These are phyloP conservation scores for Auricularia heimuer DNA, from an alignment of 768 basidiomycete species.

Conservation along the genomic window DNA sequence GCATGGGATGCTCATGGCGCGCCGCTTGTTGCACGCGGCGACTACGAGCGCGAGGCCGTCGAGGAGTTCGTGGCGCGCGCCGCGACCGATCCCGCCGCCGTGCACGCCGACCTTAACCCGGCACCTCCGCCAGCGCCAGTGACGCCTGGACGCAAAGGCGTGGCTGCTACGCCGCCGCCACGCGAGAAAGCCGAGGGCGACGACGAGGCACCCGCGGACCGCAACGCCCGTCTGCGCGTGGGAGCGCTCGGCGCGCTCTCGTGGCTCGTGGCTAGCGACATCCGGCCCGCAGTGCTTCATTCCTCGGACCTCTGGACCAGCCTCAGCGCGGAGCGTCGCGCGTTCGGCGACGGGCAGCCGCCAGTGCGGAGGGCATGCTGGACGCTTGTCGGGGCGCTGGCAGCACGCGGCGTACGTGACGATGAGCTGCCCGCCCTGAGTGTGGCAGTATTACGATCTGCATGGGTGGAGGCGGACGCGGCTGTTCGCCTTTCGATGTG, in stretches of 20 bases:
- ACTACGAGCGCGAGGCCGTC: conserved; percentile 26
- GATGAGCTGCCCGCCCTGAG: conserved; percentile 7
- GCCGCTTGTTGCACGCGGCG: conserved; percentile 23
- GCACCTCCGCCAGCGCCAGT: conserved; percentile 15
- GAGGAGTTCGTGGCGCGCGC: conserved; percentile 43
- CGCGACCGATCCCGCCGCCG: conserved; percentile 48
- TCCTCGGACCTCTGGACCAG: neutral
- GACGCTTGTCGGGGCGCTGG: conserved; percentile 38
- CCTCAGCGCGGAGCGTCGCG: conserved; percentile 14
- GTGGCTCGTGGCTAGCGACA: conserved; percentile 51
- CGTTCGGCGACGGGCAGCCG: conserved; percentile 58
- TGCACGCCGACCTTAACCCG: conserved; percentile 58
- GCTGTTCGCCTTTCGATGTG: conserved; percentile 61
- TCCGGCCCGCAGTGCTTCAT: conserved; percentile 11
- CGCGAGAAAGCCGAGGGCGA: conserved; percentile 45
- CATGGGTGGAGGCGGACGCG: conserved; percentile 61
- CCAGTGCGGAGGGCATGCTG: conserved; percentile 66
- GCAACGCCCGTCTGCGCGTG: conserved; percentile 58
- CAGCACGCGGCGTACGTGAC: conserved; percentile 21
- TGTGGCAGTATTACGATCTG: conserved; percentile 51
- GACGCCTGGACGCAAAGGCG: conserved; percentile 26
- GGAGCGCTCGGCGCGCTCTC: conserved; percentile 55
- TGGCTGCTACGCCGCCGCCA: conserved; percentile 5
- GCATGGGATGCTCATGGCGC: conserved; percentile 5
- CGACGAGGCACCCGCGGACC: conserved; percentile 62